Evolutionary conservation across 257 asterid species (phyloP).

Genomic region (Buddleja alternifolia): DNA sequence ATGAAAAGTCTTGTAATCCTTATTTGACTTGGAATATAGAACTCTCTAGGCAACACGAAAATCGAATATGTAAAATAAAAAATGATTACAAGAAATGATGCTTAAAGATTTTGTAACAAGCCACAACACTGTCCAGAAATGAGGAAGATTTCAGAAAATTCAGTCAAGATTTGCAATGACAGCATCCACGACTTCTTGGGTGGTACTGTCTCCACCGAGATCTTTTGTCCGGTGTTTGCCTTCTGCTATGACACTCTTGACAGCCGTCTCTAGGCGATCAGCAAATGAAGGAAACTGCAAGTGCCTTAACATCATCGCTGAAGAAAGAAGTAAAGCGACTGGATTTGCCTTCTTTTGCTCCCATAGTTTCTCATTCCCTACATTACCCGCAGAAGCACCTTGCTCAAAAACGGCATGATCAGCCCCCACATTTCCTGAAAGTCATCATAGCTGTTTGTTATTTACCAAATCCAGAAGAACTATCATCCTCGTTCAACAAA

Average conservation of each 20-base stretch:
- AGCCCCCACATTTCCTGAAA: conserved; percentile 90
- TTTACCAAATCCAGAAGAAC: not conserved
- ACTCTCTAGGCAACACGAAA: conserved; percentile 34
- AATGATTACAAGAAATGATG: conserved; percentile 35
- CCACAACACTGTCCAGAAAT: conserved; percentile 19
- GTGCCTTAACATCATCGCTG: conserved; percentile 98
- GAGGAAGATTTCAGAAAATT: conserved; percentile 18
- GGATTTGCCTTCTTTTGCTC: conserved; percentile 86
- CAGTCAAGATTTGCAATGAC: conserved; percentile 73
- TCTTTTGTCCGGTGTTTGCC: conserved; percentile 80
- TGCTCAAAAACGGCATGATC: conserved; percentile 95
- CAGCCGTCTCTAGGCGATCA: conserved; percentile 86
- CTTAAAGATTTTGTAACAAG: conserved; percentile 13
- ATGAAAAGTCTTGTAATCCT: conserved; percentile 15
- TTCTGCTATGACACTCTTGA: conserved; percentile 70
- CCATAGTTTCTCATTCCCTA: conserved; percentile 68
- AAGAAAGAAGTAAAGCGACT: conserved; percentile 87
- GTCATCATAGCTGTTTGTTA: conserved; percentile 18
- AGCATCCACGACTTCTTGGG: conserved; percentile 90
- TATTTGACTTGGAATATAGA: conserved; percentile 27
- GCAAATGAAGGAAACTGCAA: conserved; percentile 97
- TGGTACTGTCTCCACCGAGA: conserved; percentile 86
- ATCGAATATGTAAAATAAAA: conserved; percentile 40
- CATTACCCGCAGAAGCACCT: conserved; percentile 99
- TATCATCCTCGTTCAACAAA: conserved; percentile 3